Base-by-base conservation (phyloP, 1,284 basidiomycete species). In the Earliella scabrosa region DNA sequence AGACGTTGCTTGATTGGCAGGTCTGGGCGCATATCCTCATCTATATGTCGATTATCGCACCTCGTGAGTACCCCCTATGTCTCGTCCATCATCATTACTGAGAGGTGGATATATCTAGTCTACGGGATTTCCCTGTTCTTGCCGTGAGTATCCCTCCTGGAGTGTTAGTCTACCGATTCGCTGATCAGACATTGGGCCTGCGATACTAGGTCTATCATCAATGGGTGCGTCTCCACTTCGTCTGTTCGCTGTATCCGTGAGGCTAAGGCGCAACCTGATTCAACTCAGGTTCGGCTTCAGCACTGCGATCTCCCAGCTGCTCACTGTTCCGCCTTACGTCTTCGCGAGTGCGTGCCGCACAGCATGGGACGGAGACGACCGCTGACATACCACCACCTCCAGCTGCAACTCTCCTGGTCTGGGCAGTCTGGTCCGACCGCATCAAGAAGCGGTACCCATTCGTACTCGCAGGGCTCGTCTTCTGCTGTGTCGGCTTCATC, bases 261-360 rank as follows among this genome's bases (percentile, higher is more conserved):
- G 10, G n/a, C 10, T 34, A 3, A 10, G 11, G 32, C 32, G 4
- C n/a, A 10, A 10, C 8, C 2, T 11, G 10, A 24, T 34, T 14
- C 2, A 26, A 13, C 36, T 14, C 41, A 52, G 50, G 21, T 31
- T 46, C 55, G 86, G 85, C 7, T 81, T 81, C 64, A 71, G 74
- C 10, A 73, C 82, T 3, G 73, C 85, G 0, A 75, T 87, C 58
- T 85, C 81, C 54, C 85, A 90, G 62, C 75, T 91, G 1, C 76
- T 90, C 26, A 88, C 87, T 0, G 81, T 90, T 0, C 89, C 89
- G 0, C 83, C 87, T 16, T 90, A 90, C 65, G 69, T 86, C 27
- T 74, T 82, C 50, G 84, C 85, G 0, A 82, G 85, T 86, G 63
- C 58, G 82, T 71, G 5, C 18, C 32, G n/a, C n/a, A n/a, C n/a